Evolutionary conservation across 495 filamentous ascomycete species (phyloP).

Genomic region (Xylaria telfairii): DNA sequence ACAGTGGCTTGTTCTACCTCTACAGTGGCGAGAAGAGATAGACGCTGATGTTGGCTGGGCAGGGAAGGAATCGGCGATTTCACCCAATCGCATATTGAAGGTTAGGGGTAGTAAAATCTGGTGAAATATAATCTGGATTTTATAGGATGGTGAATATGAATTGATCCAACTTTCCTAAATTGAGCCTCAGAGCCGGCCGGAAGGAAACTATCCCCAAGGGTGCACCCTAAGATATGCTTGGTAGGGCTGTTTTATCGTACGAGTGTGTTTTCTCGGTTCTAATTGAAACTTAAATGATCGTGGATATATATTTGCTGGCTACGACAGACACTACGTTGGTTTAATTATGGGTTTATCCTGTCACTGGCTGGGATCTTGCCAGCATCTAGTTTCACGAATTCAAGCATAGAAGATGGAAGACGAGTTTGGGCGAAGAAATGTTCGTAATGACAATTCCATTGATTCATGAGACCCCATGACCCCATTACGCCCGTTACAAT

Average conservation of each 20-base stretch:
- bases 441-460: conserved; percentile 43
- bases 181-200: neutral
- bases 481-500: conserved; percentile 43
- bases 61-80: neutral
- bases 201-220: too few relatives aligned
- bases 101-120: neutral
- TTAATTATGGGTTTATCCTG: neutral
- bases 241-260: neutral
- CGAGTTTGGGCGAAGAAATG: conserved; percentile 29
- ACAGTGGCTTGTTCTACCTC: neutral
- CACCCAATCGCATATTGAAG: neutral
- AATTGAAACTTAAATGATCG: neutral
- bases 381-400: neutral
- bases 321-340: neutral
- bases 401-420: neutral
- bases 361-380: neutral
- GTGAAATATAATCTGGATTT: too few relatives aligned
- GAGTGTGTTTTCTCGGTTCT: neutral
- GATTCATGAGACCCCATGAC: conserved; percentile 44
- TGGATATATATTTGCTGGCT: neutral
- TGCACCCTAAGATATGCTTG: neutral
- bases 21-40: neutral
- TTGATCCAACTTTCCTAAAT: neutral
- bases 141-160: neutral
- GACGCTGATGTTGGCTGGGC: neutral